Conservation (phyloP, 169 alveolate genomes). For the Cryptosporidium baileyi region DNA sequence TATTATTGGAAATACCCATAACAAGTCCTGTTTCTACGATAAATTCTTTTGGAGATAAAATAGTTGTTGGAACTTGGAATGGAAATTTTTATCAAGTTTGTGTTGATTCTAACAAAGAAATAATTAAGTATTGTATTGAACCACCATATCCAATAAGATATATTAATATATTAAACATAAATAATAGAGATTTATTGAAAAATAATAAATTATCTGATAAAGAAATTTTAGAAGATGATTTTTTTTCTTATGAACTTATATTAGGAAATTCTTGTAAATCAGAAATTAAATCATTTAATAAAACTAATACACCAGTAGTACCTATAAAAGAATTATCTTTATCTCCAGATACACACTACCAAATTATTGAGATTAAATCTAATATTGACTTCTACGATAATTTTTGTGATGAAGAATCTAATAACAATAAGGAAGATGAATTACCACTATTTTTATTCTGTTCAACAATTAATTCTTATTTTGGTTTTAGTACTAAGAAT, state of each 20-base stretch:
- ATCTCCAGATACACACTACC: slow-evolving; percentile 14
- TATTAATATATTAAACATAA: background rate
- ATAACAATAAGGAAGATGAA: background rate
- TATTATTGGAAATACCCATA: background rate
- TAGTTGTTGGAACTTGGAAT: slow-evolving; percentile 49
- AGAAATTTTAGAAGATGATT: no score
- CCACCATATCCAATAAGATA: slow-evolving; percentile 58
- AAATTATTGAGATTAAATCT: slow-evolving; percentile 29
- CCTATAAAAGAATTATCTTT: background rate
- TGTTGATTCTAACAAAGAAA: background rate
- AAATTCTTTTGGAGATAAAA: background rate
- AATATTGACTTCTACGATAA: no score
- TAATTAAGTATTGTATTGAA: background rate
- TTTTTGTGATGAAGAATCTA: background rate
- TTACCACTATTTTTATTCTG: slow-evolving; percentile 26
- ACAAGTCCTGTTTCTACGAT: slow-evolving; percentile 48
- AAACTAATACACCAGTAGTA: background rate
- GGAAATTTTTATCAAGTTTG: slow-evolving; percentile 31
- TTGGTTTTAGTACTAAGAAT: slow-evolving; percentile 1
- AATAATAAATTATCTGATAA: background rate
- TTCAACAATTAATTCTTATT: slow-evolving; percentile 33
- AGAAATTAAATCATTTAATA: background rate
- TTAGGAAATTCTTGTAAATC: slow-evolving; percentile 14
- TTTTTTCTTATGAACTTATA: slow-evolving; percentile 52
- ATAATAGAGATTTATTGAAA: background rate